Conservation (phyloP, 805 yeast genomes). For the Candida verbasci region DNA sequence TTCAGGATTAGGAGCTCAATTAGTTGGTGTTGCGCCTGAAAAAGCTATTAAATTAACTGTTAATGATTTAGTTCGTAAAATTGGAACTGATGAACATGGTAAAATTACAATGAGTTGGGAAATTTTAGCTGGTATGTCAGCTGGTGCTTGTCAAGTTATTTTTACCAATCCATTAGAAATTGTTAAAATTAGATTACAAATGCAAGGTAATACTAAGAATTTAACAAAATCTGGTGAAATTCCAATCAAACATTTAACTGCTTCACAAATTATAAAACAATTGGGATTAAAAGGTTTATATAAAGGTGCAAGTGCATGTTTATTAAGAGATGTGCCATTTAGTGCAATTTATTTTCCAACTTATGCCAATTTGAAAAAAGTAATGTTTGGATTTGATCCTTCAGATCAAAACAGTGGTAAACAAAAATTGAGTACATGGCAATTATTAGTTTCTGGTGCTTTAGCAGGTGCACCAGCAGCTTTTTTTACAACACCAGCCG, state of each 20-base stretch:
- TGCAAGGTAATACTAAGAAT: constrained; percentile 68
- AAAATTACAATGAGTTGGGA: constrained; percentile 55
- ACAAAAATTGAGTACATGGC: constrained; percentile 70
- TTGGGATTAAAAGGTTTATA: constrained; percentile 84
- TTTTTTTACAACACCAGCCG: constrained; percentile 92
- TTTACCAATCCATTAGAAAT: constrained; percentile 96
- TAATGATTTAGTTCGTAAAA: constrained; percentile 81
- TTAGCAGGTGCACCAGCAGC: constrained; percentile 98
- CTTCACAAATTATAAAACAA: constrained; percentile 68
- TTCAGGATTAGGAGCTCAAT: constrained; percentile 90
- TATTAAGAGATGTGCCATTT: constrained; percentile 93
- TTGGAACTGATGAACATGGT: constrained; percentile 48
- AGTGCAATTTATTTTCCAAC: constrained; percentile 97
- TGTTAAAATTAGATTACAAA: constrained; percentile 90
- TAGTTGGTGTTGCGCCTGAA: constrained; percentile 97
- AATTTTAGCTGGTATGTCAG: constrained; percentile 83
- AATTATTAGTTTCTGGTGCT: constrained; percentile 83
- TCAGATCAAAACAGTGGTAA: constrained; percentile 59
- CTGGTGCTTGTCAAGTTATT: constrained; percentile 95
- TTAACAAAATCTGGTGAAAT: constrained; percentile 30
- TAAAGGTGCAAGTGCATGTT: constrained; percentile 87
- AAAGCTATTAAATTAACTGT: constrained; percentile 95
- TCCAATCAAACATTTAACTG: constrained; percentile 45
- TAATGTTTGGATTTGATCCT: constrained; percentile 80
- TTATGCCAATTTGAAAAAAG: constrained; percentile 86